These are phyloP conservation scores for Baeospora myosura DNA, from an alignment of 1,284 basidiomycete genomes.

Conservation along the genomic window DNA sequence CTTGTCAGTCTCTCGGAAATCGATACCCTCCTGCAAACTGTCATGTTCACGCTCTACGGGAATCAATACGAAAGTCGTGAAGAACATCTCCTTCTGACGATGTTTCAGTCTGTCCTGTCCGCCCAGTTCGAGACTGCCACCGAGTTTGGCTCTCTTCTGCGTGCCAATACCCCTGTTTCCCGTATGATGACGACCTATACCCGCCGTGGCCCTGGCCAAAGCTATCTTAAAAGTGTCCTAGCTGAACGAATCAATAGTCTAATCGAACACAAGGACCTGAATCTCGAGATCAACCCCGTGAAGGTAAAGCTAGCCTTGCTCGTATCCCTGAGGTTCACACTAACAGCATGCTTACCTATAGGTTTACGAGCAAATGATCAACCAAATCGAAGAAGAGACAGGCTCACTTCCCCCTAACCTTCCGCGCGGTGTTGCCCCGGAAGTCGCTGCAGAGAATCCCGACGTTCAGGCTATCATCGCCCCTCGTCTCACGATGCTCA, in stretches of 20 bases:
- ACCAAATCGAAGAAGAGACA: slow-evolving; percentile 95
- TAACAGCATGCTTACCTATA: slow-evolving; percentile 20
- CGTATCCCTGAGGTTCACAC: slow-evolving; percentile 12
- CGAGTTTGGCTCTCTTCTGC: slow-evolving; percentile 93
- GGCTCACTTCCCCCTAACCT: slow-evolving; percentile 85
- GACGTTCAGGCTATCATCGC: slow-evolving; percentile 98
- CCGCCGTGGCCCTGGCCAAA: slow-evolving; percentile 93
- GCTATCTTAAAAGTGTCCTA: slow-evolving; percentile 93
- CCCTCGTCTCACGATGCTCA: slow-evolving; percentile 92
- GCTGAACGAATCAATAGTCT: slow-evolving; percentile 97
- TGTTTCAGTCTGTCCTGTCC: slow-evolving; percentile 97
- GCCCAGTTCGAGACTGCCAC: slow-evolving; percentile 98
- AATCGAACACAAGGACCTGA: slow-evolving; percentile 97
- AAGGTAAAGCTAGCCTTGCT: slow-evolving; percentile 46
- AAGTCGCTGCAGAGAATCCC: slow-evolving; percentile 85
- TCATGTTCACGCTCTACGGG: slow-evolving; percentile 99
- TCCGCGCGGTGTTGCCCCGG: slow-evolving; percentile 87
- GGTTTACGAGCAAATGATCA: slow-evolving; percentile 98
- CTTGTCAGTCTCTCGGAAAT: slow-evolving; percentile 95
- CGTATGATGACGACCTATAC: slow-evolving; percentile 99
- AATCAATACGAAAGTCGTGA: slow-evolving; percentile 99
- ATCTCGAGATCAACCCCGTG: slow-evolving; percentile 96
- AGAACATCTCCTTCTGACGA: slow-evolving; percentile 95
- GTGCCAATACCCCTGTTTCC: slow-evolving; percentile 97
- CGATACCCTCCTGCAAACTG: slow-evolving; percentile 96